Conservation (phyloP, 176 grass and related monocot genomes). For the Elaeis guineensis region DNA sequence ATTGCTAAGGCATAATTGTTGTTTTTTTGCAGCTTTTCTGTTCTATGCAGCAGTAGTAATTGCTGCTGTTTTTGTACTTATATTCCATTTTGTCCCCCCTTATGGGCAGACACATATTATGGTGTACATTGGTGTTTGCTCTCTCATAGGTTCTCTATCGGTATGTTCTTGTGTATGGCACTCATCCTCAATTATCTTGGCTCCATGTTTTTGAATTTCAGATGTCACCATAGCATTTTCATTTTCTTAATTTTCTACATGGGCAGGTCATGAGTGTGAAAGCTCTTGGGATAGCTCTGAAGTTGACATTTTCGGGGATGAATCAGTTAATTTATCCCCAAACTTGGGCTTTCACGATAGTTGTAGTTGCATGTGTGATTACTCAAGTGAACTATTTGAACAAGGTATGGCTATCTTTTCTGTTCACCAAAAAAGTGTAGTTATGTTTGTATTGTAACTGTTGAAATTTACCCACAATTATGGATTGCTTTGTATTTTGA, state of each 20-base stretch:
- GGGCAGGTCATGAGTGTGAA: slow-evolving; percentile 86
- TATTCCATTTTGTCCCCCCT: slow-evolving; percentile 57
- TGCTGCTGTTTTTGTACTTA: slow-evolving; percentile 39
- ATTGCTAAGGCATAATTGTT: slow-evolving; percentile 7
- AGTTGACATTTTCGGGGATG: slow-evolving; percentile 73
- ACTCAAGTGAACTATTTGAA: slow-evolving; percentile 94
- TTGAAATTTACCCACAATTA: background rate
- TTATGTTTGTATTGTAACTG: background rate
- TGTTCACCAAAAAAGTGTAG: background rate
- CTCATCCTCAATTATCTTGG: background rate
- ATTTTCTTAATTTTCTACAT: slow-evolving; percentile 2
- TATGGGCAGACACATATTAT: slow-evolving; percentile 86
- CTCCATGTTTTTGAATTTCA: background rate
- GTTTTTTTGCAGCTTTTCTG: slow-evolving; percentile 45
- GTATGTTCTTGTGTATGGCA: slow-evolving; percentile 22
- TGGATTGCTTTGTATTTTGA: background rate
- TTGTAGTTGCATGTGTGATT: slow-evolving; percentile 59
- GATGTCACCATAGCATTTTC: too few species aligned
- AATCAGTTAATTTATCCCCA: slow-evolving; percentile 75
- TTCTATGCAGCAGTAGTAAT: slow-evolving; percentile 55
- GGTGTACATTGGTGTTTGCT: slow-evolving; percentile 85
- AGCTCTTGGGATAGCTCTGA: slow-evolving; percentile 85
- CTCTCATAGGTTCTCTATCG: slow-evolving; percentile 83
- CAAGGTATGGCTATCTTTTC: slow-evolving; percentile 36
- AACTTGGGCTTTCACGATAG: slow-evolving; percentile 61